These are phyloP conservation scores for Hypoxylon sp. DNA, from an alignment of 2,329 filamentous ascomycete genomes.

Conservation along the genomic window DNA sequence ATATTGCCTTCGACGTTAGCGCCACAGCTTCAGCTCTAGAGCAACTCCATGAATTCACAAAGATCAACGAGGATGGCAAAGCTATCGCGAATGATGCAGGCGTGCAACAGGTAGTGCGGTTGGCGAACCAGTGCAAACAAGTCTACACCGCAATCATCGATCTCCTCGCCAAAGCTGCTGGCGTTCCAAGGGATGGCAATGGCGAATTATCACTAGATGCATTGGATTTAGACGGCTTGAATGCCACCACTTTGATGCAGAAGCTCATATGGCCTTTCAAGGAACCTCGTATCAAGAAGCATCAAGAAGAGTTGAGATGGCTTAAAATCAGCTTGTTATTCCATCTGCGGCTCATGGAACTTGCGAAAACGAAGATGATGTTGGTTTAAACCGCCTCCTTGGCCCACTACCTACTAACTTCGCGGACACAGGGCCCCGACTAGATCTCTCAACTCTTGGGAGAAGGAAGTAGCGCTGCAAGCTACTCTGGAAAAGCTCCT, in stretches of 20 bases:
- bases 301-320: constrained; percentile 26
- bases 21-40: constrained; percentile 27
- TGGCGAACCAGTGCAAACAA: constrained; percentile 31
- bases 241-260: constrained; percentile 3
- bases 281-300: constrained; percentile 30
- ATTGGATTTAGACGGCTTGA: constrained; percentile 15
- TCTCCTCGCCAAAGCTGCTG: constrained; percentile 24
- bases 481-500: constrained; percentile 20
- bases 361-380: constrained; percentile 28
- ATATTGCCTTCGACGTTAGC: constrained; percentile 31
- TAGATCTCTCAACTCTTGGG: background rate
- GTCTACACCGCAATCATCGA: constrained; percentile 20
- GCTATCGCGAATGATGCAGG: constrained; percentile 22
- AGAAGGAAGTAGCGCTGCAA: constrained; percentile 13
- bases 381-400: background rate
- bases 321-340: constrained; percentile 32
- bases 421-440: constrained; percentile 6
- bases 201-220: constrained; percentile 17
- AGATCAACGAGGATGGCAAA: constrained; percentile 14
- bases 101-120: constrained; percentile 14
- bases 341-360: constrained; percentile 24
- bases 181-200: constrained; percentile 6
- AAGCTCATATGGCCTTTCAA: constrained; percentile 35
- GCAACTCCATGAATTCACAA: constrained; percentile 22
- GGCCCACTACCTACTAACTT: background rate